Conservation (phyloP, 2,329 filamentous ascomycete species). For the Lasiodiplodia hormozganensis region DNA sequence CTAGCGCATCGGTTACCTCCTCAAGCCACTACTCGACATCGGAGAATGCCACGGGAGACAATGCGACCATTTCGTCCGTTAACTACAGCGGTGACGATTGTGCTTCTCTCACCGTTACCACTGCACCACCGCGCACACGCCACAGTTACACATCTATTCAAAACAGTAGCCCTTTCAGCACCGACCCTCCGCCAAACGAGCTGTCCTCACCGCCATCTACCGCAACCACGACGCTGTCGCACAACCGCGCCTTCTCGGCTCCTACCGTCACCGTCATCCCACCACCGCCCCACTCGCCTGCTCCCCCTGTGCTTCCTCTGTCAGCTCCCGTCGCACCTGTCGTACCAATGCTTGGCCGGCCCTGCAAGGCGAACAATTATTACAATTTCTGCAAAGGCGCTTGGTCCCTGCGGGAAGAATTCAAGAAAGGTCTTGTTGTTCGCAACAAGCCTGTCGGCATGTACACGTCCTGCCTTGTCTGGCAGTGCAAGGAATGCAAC, state of each 20-base stretch:
- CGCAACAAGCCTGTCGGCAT: constrained; percentile 43
- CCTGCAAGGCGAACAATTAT: constrained; percentile 49
- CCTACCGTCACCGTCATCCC: constrained; percentile 22
- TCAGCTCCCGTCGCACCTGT: neutral
- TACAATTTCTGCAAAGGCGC: constrained; percentile 52
- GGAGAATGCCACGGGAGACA: constrained; percentile 18
- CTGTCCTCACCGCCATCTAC: constrained; percentile 15
- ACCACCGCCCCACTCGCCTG: neutral
- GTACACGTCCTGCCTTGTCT: constrained; percentile 44
- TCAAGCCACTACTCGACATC: constrained; percentile 19
- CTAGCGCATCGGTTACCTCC: constrained; percentile 2
- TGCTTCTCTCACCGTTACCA: neutral
- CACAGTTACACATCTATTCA: constrained; percentile 28
- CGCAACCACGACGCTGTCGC: constrained; percentile 13
- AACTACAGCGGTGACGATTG: constrained; percentile 10
- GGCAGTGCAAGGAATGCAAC: constrained; percentile 45
- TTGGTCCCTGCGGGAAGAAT: constrained; percentile 45
- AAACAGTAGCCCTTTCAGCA: constrained; percentile 20
- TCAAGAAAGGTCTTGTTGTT: constrained; percentile 41
- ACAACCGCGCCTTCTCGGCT: constrained; percentile 14
- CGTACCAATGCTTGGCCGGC: constrained; percentile 37
- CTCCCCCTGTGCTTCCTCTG: constrained; percentile 40
- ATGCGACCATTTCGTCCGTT: constrained; percentile 14
- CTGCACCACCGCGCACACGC: constrained; percentile 13
- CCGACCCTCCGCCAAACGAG: constrained; percentile 6